Evolutionary conservation across 208 protist species (phyloP).

Genomic region (Hexamita inflata): DNA sequence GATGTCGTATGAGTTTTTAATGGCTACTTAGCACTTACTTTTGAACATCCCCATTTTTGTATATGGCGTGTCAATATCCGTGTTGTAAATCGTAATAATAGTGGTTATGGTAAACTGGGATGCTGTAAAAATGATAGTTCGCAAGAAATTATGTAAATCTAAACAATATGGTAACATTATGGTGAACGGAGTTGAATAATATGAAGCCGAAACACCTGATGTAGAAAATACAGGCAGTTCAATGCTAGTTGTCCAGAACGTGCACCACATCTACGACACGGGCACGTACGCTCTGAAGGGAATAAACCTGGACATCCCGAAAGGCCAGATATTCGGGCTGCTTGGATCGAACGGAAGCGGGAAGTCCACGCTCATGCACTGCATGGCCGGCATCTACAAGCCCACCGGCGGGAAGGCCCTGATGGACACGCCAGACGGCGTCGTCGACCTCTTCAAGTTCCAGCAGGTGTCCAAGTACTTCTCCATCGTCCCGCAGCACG

Average conservation of each 20-base stretch:
- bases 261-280: neutral
- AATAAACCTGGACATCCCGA: neutral
- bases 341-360: neutral
- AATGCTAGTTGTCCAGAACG: neutral
- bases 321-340: neutral
- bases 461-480: too few relatives aligned
- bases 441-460: too few relatives aligned
- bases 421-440: too few relatives aligned
- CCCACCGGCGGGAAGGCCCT: neutral
- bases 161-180: neutral
- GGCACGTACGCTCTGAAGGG: neutral
- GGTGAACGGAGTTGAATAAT: too few relatives aligned
- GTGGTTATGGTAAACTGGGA: neutral
- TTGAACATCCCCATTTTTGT: neutral
- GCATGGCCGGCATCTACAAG: neutral
- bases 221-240: neutral
- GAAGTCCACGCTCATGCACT: neutral
- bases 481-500: slow-evolving; percentile 10
- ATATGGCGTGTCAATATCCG: neutral
- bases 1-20: neutral
- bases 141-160: neutral
- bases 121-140: neutral
- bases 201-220: too few relatives aligned
- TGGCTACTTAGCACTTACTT: neutral
- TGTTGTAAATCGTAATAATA: neutral